Evolutionary conservation across 129 eudicot genomes (phyloP).

Genomic region (Dittrichia graveolens): DNA sequence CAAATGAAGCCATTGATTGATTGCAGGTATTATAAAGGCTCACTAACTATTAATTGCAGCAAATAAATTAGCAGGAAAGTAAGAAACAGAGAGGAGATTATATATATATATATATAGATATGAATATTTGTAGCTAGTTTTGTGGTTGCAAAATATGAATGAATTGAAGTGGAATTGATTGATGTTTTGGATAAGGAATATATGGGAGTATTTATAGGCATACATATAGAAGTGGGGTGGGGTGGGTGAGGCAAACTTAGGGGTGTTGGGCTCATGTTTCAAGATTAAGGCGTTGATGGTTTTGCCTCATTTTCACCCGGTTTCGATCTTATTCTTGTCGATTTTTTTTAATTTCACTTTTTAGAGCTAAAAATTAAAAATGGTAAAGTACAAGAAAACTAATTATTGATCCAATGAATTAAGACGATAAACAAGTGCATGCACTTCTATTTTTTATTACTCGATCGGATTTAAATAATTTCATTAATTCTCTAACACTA

Average conservation of each 20-base stretch:
- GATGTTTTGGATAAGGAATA: constrained; percentile 16
- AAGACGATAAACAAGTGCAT: too few relatives aligned
- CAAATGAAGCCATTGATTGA: constrained; percentile 45
- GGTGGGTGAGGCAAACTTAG: constrained; percentile 32
- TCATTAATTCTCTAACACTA: too few relatives aligned
- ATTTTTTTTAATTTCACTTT: neutral
- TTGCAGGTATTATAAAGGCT: neutral
- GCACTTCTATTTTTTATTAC: too few relatives aligned
- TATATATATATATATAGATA: too few relatives aligned
- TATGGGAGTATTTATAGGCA: constrained; percentile 35
- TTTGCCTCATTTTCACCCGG: constrained; percentile 29
- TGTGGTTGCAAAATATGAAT: neutral
- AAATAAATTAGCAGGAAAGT: neutral
- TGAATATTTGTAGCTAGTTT: neutral
- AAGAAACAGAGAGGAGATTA: neutral
- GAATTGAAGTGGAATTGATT: neutral
- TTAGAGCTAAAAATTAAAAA: too few relatives aligned
- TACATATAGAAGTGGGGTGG: neutral
- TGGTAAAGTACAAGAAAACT: too few relatives aligned
- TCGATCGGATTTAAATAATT: too few relatives aligned
- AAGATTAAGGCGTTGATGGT: constrained; percentile 49
- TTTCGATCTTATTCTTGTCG: constrained; percentile 18
- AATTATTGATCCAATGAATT: too few relatives aligned
- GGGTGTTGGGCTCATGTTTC: constrained; percentile 33
- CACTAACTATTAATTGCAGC: neutral